Evolutionary conservation across 768 basidiomycete species (phyloP).

Genomic region (Goffeauzyma gilvescens): DNA sequence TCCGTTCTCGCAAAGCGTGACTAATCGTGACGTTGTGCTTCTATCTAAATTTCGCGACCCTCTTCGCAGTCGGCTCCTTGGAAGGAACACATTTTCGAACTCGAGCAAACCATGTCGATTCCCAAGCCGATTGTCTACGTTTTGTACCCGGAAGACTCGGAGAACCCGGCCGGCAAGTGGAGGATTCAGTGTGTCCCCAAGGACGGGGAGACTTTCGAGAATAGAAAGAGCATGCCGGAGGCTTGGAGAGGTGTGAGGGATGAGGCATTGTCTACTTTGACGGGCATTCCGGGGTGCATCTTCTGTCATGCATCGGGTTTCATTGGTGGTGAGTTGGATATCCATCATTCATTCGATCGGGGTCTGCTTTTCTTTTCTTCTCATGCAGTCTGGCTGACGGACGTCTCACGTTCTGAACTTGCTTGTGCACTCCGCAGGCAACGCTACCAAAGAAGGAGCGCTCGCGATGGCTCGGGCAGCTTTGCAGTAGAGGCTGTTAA

Average conservation of each 20-base stretch:
- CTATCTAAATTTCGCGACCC: background rate
- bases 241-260: constrained; percentile 83
- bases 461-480: constrained; percentile 57
- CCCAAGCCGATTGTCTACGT: constrained; percentile 52
- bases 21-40: background rate
- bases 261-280: constrained; percentile 50
- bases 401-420: too few species aligned
- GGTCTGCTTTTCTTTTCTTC: too few species aligned
- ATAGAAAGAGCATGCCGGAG: constrained; percentile 79
- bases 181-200: constrained; percentile 80
- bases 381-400: too few species aligned
- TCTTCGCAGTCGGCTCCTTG: constrained; percentile 24
- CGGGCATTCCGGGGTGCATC: constrained; percentile 62
- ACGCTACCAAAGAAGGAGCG: constrained; percentile 75
- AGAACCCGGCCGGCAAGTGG: constrained; percentile 53
- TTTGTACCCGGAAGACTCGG: constrained; percentile 51
- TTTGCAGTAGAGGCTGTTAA: too few species aligned
- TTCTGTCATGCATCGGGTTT: constrained; percentile 95
- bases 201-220: constrained; percentile 64
- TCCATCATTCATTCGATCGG: too few species aligned
- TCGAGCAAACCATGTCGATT: constrained; percentile 45
- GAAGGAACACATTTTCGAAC: constrained; percentile 74
- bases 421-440: too few species aligned
- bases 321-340: constrained; percentile 54
- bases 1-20: background rate